Conservation (phyloP, 768 basidiomycete genomes). For the Mycena galericulata region DNA sequence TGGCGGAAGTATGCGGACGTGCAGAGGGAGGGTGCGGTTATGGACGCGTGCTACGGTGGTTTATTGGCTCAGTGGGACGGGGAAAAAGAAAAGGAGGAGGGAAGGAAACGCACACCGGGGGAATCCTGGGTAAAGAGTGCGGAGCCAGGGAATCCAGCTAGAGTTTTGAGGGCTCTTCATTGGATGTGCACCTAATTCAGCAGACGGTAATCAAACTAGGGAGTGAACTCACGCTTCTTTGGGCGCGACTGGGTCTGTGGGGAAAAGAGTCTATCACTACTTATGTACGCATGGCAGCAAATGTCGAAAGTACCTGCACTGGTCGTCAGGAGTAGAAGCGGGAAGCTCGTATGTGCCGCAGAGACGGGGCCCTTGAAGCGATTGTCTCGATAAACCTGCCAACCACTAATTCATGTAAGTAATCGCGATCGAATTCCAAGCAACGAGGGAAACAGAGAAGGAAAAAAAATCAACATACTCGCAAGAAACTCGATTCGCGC, state of each 20-base stretch:
- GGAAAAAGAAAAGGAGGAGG: neutral
- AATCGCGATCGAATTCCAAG: neutral
- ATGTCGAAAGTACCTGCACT: slow-evolving; percentile 40
- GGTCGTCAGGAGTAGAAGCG: slow-evolving; percentile 41
- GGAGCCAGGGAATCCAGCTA: slow-evolving; percentile 26
- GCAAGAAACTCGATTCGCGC: slow-evolving; percentile 11
- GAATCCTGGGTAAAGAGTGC: slow-evolving; percentile 24
- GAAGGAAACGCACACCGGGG: slow-evolving; percentile 20
- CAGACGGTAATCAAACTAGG: neutral
- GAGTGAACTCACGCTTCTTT: slow-evolving; percentile 14
- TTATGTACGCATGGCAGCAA: neutral
- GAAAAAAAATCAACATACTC: neutral
- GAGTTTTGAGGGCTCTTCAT: slow-evolving; percentile 25
- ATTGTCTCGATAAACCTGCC: slow-evolving; percentile 26
- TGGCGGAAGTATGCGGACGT: slow-evolving; percentile 30
- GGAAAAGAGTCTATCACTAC: neutral
- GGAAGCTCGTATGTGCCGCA: slow-evolving; percentile 39
- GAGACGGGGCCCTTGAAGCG: slow-evolving; percentile 25
- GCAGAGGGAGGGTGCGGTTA: slow-evolving; percentile 37
- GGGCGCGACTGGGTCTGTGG: slow-evolving; percentile 23
- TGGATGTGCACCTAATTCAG: neutral
- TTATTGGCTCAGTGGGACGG: neutral
- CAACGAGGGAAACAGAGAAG: too few species aligned
- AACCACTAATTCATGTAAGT: slow-evolving; percentile 24
- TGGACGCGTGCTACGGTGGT: slow-evolving; percentile 31